These are phyloP conservation scores for Suillus subluteus DNA, from an alignment of 768 basidiomycete genomes.

Conservation along the genomic window DNA sequence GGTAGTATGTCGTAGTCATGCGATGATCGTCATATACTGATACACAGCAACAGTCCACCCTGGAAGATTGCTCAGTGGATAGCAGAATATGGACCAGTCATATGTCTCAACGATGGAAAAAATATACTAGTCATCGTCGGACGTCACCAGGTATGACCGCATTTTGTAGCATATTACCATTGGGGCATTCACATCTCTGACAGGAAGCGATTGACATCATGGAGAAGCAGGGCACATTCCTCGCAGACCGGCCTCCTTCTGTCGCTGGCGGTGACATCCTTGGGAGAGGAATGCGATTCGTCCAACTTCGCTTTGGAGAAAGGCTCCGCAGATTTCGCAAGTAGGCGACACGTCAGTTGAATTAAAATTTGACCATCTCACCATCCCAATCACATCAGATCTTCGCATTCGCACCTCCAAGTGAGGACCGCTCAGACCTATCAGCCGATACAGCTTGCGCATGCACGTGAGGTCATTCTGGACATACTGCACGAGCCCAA, in stretches of 20 bases:
- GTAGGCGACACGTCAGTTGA: slow-evolving; percentile 25
- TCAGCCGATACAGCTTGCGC: slow-evolving; percentile 46
- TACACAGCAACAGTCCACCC: background rate
- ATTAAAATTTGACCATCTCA: slow-evolving; percentile 13
- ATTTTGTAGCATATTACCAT: slow-evolving; percentile 23
- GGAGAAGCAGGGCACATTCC: slow-evolving; percentile 58
- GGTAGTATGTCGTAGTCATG: slow-evolving; percentile 2
- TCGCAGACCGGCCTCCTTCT: slow-evolving; percentile 53
- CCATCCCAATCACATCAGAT: slow-evolving; percentile 33
- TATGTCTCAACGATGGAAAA: slow-evolving; percentile 12
- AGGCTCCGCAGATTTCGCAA: slow-evolving; percentile 60
- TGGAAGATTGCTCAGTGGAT: slow-evolving; percentile 14
- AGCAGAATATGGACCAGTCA: slow-evolving; percentile 14
- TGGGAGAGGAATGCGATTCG: slow-evolving; percentile 58
- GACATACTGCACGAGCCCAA: slow-evolving; percentile 30
- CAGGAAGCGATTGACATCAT: slow-evolving; percentile 55
- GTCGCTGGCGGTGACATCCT: slow-evolving; percentile 62
- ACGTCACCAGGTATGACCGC: slow-evolving; percentile 8
- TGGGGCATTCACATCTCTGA: background rate
- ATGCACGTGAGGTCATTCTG: slow-evolving; percentile 27
- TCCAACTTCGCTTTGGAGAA: slow-evolving; percentile 55
- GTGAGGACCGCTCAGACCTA: slow-evolving; percentile 50
- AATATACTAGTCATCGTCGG: slow-evolving; percentile 13
- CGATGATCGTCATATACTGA: too few species aligned
- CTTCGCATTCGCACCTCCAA: slow-evolving; percentile 57